Percentiles rank a stretch among this genome's conserved stretches.
These are phyloP conservation scores for Mycena maculata DNA, from an alignment of 768 basidiomycete genomes.

Conservation along the genomic window DNA sequence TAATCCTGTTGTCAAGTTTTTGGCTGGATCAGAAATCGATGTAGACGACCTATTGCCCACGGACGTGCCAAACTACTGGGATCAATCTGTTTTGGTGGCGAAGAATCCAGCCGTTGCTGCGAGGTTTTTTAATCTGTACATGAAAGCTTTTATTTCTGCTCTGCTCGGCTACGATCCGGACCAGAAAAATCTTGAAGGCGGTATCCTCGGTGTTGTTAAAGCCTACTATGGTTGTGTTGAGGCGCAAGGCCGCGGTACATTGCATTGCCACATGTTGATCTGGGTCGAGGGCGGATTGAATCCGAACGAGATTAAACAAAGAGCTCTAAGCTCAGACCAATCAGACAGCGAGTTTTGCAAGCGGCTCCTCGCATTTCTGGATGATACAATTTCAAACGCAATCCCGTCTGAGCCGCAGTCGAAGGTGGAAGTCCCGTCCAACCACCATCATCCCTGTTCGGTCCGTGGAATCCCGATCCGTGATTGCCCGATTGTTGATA, in stretches of 20 bases:
- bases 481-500: too few relatives aligned
- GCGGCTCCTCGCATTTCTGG: conserved; percentile 18
- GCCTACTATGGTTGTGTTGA: conserved; percentile 25
- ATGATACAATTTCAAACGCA: conserved; percentile 20
- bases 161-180: conserved; percentile 10
- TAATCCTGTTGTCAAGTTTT: conserved; percentile 8
- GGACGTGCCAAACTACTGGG: conserved; percentile 3
- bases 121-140: conserved; percentile 10
- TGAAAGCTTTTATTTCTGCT: conserved; percentile 13
- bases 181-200: neutral
- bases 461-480: conserved; percentile 10
- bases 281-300: conserved; percentile 21
- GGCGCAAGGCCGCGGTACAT: conserved; percentile 23
- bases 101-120: conserved; percentile 11
- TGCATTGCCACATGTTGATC: conserved; percentile 23
- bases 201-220: conserved; percentile 17
- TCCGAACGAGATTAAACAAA: conserved; percentile 17
- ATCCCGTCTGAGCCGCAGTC: conserved; percentile 9
- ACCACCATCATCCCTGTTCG: conserved; percentile 15
- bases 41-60: neutral
- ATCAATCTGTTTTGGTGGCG: neutral
- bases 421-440: neutral
- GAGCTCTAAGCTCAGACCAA: neutral
- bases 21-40: conserved; percentile 1
- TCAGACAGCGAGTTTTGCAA: conserved; percentile 6